Evolutionary conservation across 371 early-diverging fungal species (phyloP), one percentile per base, ranked within the genome.

Genomic region (Mortierella sp.): DNA sequence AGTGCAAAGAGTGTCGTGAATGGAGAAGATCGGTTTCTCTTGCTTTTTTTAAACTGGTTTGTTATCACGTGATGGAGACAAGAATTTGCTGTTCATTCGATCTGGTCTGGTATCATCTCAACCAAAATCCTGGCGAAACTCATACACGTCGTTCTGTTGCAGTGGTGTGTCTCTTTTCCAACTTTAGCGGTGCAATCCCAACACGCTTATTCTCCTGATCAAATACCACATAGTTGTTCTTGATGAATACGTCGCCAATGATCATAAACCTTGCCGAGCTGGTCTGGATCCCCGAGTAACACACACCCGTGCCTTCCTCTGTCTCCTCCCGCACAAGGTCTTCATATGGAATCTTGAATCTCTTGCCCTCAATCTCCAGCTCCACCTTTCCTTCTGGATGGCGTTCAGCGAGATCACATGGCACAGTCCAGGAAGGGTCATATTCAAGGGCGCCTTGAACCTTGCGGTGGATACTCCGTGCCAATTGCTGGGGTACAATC

Each of bases 201-300:
- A 85, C 80, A 6, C 79, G 73, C 34, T 78, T 59, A 12, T 81
- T 78, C 46, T 73, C 83, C 19, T 80, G 80, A 52, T 84, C 85
- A 60, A 84, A 85, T 13, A 83, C 82, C 10, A 82, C 78, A 53
- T 83, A 85, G 69, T 84, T 83, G 54, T 84, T 83, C 54, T 83
- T 83, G 54, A 85, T 57, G 44, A 85, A 85, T 8, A 82, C 61
- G 54, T 83, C 85, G 25, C 85, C 85, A 19, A 85, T 71, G 41
- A 85, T 84, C 63, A 71, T 52, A 24, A 80, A 81, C 31, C 25
- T 41, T 16, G 77, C 67, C 2, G 54, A 49, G 19, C 72, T 67
- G 9, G 63, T 45, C 27, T 71, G 71, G 28, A 78, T 71, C 0
- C 72, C 65, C 2, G 68, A 72, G 28, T 57, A 79, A 40, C 77